A percentile compares a stretch with the other conserved stretches of the same genome.
These are phyloP conservation scores for Boletellus deceptivus DNA, from an alignment of 1,284 basidiomycete species.

Conservation along the genomic window DNA sequence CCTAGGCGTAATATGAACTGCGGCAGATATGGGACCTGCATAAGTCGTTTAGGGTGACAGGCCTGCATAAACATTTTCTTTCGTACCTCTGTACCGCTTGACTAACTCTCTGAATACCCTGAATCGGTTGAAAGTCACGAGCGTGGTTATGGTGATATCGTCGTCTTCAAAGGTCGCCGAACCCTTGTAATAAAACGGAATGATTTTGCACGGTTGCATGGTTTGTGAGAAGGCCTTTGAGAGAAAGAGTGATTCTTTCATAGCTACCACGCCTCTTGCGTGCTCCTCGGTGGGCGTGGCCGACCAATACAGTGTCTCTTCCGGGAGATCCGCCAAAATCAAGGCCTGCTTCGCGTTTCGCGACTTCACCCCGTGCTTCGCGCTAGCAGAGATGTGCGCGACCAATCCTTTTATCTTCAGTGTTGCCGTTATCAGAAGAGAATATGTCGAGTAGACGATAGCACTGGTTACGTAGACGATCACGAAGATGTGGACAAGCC, in stretches of 20 bases:
- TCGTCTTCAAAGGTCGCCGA: slow-evolving; percentile 46
- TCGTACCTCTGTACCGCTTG: slow-evolving; percentile 65
- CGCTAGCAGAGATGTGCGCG: not conserved
- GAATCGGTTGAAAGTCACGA: slow-evolving; percentile 79
- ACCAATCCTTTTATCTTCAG: slow-evolving; percentile 16
- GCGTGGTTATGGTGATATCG: slow-evolving; percentile 81
- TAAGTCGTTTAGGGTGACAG: not conserved
- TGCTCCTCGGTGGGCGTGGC: slow-evolving; percentile 9
- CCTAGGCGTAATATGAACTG: slow-evolving; percentile 62
- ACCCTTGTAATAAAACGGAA: slow-evolving; percentile 79
- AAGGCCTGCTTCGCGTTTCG: slow-evolving; percentile 2
- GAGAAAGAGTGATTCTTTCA: slow-evolving; percentile 48
- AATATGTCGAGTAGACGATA: slow-evolving; percentile 36
- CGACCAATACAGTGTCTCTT: slow-evolving; percentile 22
- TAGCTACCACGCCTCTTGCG: slow-evolving; percentile 24
- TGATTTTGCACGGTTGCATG: slow-evolving; percentile 68
- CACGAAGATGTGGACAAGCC: slow-evolving; percentile 17
- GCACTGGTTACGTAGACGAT: slow-evolving; percentile 30
- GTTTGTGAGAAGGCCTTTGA: slow-evolving; percentile 68
- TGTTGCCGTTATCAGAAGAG: slow-evolving; percentile 24
- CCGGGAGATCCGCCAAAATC: slow-evolving; percentile 6
- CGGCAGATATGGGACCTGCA: slow-evolving; percentile 78
- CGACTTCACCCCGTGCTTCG: not conserved
- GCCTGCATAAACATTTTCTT: not conserved
- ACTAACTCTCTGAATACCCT: slow-evolving; percentile 68